Conservation (phyloP, 1,139 yeast species). For the Yamadazyma oceani region DNA sequence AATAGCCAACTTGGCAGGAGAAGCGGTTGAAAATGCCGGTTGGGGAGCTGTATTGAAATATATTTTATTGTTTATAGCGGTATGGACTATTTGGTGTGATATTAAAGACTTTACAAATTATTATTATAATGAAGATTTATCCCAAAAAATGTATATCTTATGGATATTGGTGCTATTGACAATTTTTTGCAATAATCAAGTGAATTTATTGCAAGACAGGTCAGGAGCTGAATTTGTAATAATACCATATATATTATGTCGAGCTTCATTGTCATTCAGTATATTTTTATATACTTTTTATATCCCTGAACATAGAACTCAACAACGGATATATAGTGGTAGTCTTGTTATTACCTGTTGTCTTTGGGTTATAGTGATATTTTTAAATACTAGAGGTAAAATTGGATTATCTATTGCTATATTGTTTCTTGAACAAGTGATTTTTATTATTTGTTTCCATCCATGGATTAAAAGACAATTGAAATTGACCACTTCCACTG, state of each 20-base stretch:
- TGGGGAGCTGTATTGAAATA: conserved; percentile 51
- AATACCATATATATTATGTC: conserved; percentile 49
- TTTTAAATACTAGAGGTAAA: conserved; percentile 46
- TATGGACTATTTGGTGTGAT: conserved; percentile 67
- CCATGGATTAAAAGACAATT: conserved; percentile 47
- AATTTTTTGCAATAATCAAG: conserved; percentile 52
- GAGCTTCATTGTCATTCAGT: conserved; percentile 37
- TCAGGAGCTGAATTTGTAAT: conserved; percentile 44
- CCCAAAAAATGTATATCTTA: conserved; percentile 53
- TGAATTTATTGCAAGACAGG: conserved; percentile 31
- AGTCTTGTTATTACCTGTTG: conserved; percentile 32
- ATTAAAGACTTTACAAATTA: conserved; percentile 65
- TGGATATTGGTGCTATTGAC: conserved; percentile 56
- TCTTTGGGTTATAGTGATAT: conserved; percentile 50
- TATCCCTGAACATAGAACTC: conserved; percentile 55
- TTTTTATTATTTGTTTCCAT: conserved; percentile 38
- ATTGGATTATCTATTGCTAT: conserved; percentile 46
- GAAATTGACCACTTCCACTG: conserved; percentile 51
- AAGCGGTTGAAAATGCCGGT: conserved; percentile 51
- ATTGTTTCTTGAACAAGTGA: conserved; percentile 42
- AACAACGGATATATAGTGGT: conserved; percentile 44
- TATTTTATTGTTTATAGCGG: conserved; percentile 53
- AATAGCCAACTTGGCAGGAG: conserved; percentile 58
- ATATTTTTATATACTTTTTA: conserved; percentile 47
- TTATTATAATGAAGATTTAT: conserved; percentile 60